Evolutionary conservation across 2,329 filamentous ascomycete genomes (phyloP).

Genomic region (Paraphaeosphaeria minitans): DNA sequence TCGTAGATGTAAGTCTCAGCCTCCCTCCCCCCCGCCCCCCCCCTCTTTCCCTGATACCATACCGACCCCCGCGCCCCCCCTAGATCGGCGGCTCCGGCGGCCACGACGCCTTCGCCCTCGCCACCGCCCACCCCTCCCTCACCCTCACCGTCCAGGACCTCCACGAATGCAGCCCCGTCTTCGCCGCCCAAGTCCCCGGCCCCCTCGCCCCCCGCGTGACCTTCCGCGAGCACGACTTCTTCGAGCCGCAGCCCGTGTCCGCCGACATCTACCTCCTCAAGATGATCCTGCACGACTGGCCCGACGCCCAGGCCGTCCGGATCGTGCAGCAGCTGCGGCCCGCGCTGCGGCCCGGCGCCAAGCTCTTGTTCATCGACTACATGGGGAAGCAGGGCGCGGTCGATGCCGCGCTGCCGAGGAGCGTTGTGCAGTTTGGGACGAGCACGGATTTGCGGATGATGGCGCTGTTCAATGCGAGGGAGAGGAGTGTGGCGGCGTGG

Average conservation of each 20-base stretch:
- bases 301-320: conserved; percentile 52
- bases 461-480: conserved; percentile 56
- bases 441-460: conserved; percentile 58
- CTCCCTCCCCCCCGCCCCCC: neutral
- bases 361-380: conserved; percentile 52
- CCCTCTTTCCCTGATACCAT: no score
- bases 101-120: conserved; percentile 38
- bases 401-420: conserved; percentile 26
- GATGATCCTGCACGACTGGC: conserved; percentile 67
- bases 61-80: neutral
- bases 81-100: conserved; percentile 39
- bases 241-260: conserved; percentile 59
- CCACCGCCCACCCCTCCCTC: conserved; percentile 32
- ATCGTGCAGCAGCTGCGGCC: conserved; percentile 56
- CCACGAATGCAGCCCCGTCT: conserved; percentile 30
- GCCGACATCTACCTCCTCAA: conserved; percentile 63
- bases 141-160: conserved; percentile 41
- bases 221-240: conserved; percentile 62
- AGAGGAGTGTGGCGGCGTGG: conserved; percentile 56
- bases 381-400: conserved; percentile 38
- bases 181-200: conserved; percentile 29
- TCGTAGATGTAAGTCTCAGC: conserved; percentile 34
- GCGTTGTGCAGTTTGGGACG: conserved; percentile 33
- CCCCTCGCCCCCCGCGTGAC: conserved; percentile 34
- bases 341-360: conserved; percentile 60